A percentile compares a stretch with the other conserved stretches of the same genome.
phyloP scores from a whole-genome alignment of 2,329 filamentous ascomycete genomes.

The Malbranchea zuffiana region DNA sequence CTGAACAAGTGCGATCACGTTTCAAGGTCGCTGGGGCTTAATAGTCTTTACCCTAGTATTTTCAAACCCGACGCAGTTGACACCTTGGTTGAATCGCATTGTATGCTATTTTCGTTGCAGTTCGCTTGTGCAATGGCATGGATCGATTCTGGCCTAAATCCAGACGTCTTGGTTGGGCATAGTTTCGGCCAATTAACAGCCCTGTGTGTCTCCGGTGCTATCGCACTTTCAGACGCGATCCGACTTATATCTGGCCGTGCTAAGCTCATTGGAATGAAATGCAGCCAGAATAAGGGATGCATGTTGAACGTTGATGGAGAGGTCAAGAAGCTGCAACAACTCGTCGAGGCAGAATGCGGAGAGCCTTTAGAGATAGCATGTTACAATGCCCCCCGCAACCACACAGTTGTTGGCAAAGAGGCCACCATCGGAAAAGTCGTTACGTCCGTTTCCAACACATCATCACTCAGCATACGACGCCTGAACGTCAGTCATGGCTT shows the following conservation, averaged over 20 bases:
- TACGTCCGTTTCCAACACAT: no score
- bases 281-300: slow-evolving; percentile 23
- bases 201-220: slow-evolving; percentile 23
- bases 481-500: slow-evolving; percentile 1
- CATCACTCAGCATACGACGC: no score
- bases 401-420: slow-evolving; percentile 8
- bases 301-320: slow-evolving; percentile 24
- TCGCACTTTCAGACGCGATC: slow-evolving; percentile 24
- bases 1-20: slow-evolving; percentile 28
- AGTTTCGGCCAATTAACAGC: slow-evolving; percentile 31
- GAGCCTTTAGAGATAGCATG: slow-evolving; percentile 19
- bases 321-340: slow-evolving; percentile 17
- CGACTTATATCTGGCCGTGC: slow-evolving; percentile 25
- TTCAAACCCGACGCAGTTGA: slow-evolving; percentile 21
- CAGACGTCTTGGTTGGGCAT: slow-evolving; percentile 28
- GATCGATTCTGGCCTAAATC: slow-evolving; percentile 29
- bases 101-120: slow-evolving; percentile 29
- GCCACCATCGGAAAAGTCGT: no score
- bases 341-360: slow-evolving; percentile 18
- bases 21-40: slow-evolving; percentile 18
- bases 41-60: slow-evolving; percentile 15
- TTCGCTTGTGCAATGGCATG: slow-evolving; percentile 29
- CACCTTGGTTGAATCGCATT: slow-evolving; percentile 25
- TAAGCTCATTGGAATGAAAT: slow-evolving; percentile 21
- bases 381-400: slow-evolving; percentile 16